phyloP scores from a whole-genome alignment of 805 yeast genomes.

The Clavispora carvajalis region DNA sequence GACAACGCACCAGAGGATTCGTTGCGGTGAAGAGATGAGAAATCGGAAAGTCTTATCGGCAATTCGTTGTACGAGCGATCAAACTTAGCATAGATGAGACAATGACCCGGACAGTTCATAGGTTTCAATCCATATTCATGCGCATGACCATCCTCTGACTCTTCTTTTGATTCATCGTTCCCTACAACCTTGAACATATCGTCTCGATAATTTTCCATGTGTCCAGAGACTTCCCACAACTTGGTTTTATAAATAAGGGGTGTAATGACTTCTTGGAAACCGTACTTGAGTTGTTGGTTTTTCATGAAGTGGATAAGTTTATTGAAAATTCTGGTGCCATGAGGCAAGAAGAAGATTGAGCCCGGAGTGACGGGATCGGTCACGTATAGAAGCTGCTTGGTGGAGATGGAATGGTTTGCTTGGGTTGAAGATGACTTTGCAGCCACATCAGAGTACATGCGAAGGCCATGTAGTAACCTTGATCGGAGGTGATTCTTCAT shows the following conservation, averaged over 20 bases:
- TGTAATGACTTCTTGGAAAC: conserved; percentile 88
- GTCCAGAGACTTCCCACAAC: conserved; percentile 90
- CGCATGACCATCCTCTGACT: conserved; percentile 11
- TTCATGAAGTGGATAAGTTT: conserved; percentile 79
- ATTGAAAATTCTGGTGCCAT: conserved; percentile 84
- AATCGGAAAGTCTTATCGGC: conserved; percentile 82
- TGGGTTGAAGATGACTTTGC: conserved; percentile 27
- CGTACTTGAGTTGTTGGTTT: conserved; percentile 70
- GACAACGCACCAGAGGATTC: conserved; percentile 92
- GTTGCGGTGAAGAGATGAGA: conserved; percentile 87
- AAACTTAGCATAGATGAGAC: conserved; percentile 69
- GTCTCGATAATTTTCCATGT: conserved; percentile 90
- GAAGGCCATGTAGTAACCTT: not conserved
- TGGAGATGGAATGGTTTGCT: conserved; percentile 44
- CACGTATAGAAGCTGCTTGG: conserved; percentile 69
- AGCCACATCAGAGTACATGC: not conserved
- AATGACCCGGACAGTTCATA: conserved; percentile 95
- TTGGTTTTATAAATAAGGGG: conserved; percentile 81
- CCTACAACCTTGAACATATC: conserved; percentile 91
- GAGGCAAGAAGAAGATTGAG: conserved; percentile 84
- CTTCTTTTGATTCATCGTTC: conserved; percentile 33
- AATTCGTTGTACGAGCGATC: conserved; percentile 81
- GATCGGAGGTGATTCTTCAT: not conserved
- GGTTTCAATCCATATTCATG: conserved; percentile 80
- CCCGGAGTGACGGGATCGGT: conserved; percentile 86